Conservation (phyloP, 2,329 filamentous ascomycete genomes). For the Eurotiales sp. region DNA sequence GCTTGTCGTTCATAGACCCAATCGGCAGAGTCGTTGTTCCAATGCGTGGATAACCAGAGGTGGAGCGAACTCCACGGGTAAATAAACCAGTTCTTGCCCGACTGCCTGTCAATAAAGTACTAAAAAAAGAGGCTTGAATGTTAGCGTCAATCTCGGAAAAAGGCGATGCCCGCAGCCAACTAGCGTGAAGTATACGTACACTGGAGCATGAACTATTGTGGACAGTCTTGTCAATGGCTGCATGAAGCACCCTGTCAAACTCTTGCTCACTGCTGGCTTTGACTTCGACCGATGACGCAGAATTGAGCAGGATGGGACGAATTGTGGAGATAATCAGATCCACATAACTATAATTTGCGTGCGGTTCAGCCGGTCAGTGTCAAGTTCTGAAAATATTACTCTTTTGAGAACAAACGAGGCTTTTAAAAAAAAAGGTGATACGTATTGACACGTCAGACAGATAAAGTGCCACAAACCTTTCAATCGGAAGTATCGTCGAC, state of each 20-base stretch:
- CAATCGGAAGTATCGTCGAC: constrained; percentile 17
- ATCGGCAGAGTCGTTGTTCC: constrained; percentile 4
- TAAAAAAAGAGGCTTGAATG: no score
- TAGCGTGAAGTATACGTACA: no score
- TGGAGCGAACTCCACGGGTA: constrained; percentile 21
- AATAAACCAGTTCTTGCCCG: constrained; percentile 21
- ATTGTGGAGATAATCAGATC: constrained; percentile 18
- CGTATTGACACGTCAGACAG: no score
- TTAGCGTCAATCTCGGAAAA: no score
- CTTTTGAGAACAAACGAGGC: no score
- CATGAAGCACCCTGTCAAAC: constrained; percentile 14
- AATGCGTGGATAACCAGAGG: constrained; percentile 19
- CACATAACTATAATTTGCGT: constrained; percentile 16
- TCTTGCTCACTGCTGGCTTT: constrained; percentile 15
- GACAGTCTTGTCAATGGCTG: constrained; percentile 17
- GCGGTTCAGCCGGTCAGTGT: no score
- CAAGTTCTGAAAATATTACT: no score
- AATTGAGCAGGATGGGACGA: constrained; percentile 13
- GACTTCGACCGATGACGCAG: constrained; percentile 17
- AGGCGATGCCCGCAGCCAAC: no score
- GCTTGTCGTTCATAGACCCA: constrained; percentile 17
- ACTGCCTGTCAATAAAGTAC: constrained; percentile 20
- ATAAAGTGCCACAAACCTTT: no score
- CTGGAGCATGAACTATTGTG: constrained; percentile 16
- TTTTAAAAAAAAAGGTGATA: no score